Percentiles rank a stretch among this genome's conserved stretches.
Evolutionary conservation across 768 basidiomycete species (phyloP).

Genomic region (Filobasidium floriforme): DNA sequence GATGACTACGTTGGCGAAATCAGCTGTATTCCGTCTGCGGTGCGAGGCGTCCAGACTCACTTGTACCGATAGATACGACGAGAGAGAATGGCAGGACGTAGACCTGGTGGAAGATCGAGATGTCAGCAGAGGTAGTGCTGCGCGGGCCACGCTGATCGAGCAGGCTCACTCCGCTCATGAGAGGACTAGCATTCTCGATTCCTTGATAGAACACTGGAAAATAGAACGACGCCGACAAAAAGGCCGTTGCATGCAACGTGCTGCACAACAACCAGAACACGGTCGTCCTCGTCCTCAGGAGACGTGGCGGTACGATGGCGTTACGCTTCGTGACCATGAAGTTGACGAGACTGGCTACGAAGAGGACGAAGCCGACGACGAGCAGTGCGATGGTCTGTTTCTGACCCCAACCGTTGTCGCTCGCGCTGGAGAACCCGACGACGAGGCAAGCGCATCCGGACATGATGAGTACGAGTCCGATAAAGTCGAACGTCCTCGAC

Average conservation of each 20-base stretch:
- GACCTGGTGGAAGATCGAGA: conserved; percentile 26
- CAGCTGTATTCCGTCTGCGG: not conserved
- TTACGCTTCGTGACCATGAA: conserved; percentile 43
- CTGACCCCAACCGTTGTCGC: conserved; percentile 39
- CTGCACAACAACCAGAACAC: conserved; percentile 36
- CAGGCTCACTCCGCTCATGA: conserved; percentile 13
- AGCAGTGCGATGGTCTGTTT: conserved; percentile 42
- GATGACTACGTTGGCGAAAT: conserved; percentile 13
- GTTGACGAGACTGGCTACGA: conserved; percentile 27
- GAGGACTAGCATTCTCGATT: conserved; percentile 10
- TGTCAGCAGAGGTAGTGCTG: conserved; percentile 22
- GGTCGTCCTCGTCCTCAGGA: conserved; percentile 43
- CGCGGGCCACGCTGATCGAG: not conserved
- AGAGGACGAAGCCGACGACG: conserved; percentile 31
- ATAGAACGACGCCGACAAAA: conserved; percentile 25
- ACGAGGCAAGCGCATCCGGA: conserved; percentile 41
- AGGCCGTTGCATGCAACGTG: conserved; percentile 27
- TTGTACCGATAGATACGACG: conserved; percentile 17
- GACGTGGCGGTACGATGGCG: conserved; percentile 45
- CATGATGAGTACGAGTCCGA: conserved; percentile 45
- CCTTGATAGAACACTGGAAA: conserved; percentile 41
- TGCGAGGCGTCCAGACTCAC: not conserved
- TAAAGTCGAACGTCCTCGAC: conserved; percentile 44
- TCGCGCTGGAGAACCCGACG: conserved; percentile 42
- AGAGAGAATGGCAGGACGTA: conserved; percentile 35